Conservation (phyloP, 176 grass and related monocot species). For the Avena atlantica region DNA sequence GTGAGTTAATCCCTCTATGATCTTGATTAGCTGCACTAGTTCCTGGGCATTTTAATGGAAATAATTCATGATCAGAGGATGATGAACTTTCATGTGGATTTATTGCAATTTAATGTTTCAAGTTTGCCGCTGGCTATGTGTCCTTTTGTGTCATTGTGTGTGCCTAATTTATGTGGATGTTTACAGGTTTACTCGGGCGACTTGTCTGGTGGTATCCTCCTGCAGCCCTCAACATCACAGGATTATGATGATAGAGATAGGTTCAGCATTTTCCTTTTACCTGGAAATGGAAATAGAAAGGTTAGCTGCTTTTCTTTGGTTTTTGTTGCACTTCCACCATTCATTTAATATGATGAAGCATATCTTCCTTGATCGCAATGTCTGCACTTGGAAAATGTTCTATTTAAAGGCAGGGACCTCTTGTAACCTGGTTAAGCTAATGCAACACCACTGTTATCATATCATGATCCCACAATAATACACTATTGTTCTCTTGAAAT, state of each 20-base stretch:
- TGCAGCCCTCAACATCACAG: constrained; percentile 71
- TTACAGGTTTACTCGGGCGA: constrained; percentile 75
- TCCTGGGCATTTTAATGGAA: constrained; percentile 10
- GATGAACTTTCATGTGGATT: constrained; percentile 20
- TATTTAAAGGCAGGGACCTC: neutral
- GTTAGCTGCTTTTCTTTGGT: constrained; percentile 44
- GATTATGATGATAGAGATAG: constrained; percentile 84
- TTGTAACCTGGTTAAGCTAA: constrained; percentile 23
- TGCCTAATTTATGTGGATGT: constrained; percentile 36
- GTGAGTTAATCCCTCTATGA: constrained; percentile 59
- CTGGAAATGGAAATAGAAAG: constrained; percentile 86
- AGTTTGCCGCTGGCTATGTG: constrained; percentile 3
- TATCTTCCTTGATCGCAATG: constrained; percentile 33
- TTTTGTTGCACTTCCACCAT: neutral
- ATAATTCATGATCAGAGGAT: neutral
- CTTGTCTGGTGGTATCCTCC: constrained; percentile 72
- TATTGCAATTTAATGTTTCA: neutral
- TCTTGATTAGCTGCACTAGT: constrained; percentile 27
- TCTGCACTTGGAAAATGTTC: constrained; percentile 20
- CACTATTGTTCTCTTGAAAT: neutral
- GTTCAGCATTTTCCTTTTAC: constrained; percentile 90
- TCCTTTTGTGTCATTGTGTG: neutral
- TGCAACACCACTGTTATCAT: neutral
- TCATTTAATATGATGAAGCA: constrained; percentile 15
- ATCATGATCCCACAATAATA: neutral